Percentiles rank a stretch among this genome's conserved stretches.
Conservation (phyloP, 441 rosid genomes). For the Codiaeum variegatum region DNA sequence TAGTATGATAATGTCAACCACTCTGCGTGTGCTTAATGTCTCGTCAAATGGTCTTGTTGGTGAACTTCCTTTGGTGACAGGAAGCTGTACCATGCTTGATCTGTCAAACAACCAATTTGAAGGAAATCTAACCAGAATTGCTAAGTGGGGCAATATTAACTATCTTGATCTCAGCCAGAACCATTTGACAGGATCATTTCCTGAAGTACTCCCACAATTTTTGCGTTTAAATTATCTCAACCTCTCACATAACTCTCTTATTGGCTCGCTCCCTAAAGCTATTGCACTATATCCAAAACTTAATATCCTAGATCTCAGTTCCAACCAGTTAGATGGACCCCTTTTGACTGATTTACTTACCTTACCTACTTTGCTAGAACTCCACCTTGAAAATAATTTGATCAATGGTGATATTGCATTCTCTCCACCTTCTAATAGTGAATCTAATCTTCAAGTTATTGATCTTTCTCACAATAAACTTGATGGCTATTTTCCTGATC, state of each 20-base stretch:
- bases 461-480: slow-evolving; percentile 80
- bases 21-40: slow-evolving; percentile 60
- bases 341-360: slow-evolving; percentile 57
- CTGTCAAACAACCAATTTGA: slow-evolving; percentile 80
- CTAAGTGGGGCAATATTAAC: slow-evolving; percentile 78
- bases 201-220: slow-evolving; percentile 74
- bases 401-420: slow-evolving; percentile 58
- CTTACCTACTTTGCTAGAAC: slow-evolving; percentile 65
- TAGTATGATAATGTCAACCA: slow-evolving; percentile 76
- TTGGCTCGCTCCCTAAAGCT: slow-evolving; percentile 57
- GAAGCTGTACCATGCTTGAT: slow-evolving; percentile 74
- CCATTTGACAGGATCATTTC: slow-evolving; percentile 66
- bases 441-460: slow-evolving; percentile 54
- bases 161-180: slow-evolving; percentile 90
- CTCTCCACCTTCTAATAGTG: slow-evolving; percentile 36
- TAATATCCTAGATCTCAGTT: slow-evolving; percentile 77
- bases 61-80: slow-evolving; percentile 85
- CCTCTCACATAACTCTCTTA: slow-evolving; percentile 73
- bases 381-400: slow-evolving; percentile 65
- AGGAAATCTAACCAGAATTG: slow-evolving; percentile 72
- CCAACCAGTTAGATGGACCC: slow-evolving; percentile 67
- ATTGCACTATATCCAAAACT: slow-evolving; percentile 73
- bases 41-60: slow-evolving; percentile 76
- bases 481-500: slow-evolving; percentile 66
- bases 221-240: slow-evolving; percentile 86